A percentile compares a stretch with the other conserved stretches of the same genome.
Evolutionary conservation across 2,329 filamentous ascomycete species (phyloP).

Genomic region (Colletotrichum somersetense): DNA sequence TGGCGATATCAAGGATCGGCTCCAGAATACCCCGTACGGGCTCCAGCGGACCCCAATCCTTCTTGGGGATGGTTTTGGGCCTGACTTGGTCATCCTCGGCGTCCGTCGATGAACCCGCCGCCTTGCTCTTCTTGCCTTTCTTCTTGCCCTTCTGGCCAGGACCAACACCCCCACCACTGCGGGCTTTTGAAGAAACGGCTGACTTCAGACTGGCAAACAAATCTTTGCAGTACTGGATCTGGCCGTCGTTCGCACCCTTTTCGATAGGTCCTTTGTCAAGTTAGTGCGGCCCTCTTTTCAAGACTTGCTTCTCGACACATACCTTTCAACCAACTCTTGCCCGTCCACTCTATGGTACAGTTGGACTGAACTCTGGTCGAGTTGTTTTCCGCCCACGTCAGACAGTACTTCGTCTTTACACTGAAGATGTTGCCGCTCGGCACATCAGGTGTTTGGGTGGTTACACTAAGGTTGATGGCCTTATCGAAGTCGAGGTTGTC

Average conservation of each 20-base stretch:
- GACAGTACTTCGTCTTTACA: slow-evolving; percentile 93
- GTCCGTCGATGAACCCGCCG: slow-evolving; percentile 59
- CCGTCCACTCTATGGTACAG: slow-evolving; percentile 94
- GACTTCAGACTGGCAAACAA: slow-evolving; percentile 80
- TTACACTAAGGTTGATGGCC: slow-evolving; percentile 82
- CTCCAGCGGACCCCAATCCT: slow-evolving; percentile 85
- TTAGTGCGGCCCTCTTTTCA: slow-evolving; percentile 47
- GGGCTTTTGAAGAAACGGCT: slow-evolving; percentile 75
- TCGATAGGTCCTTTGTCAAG: slow-evolving; percentile 83
- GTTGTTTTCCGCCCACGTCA: slow-evolving; percentile 92
- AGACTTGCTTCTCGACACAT: slow-evolving; percentile 47
- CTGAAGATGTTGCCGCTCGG: slow-evolving; percentile 92
- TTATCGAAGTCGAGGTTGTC: slow-evolving; percentile 90
- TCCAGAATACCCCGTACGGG: slow-evolving; percentile 78
- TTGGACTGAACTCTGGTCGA: slow-evolving; percentile 87
- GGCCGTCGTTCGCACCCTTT: slow-evolving; percentile 93
- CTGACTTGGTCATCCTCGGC: slow-evolving; percentile 55
- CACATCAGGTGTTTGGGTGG: slow-evolving; percentile 93
- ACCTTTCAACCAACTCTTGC: slow-evolving; percentile 99
- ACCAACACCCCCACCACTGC: slow-evolving; percentile 61
- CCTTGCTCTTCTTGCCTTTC: slow-evolving; percentile 67
- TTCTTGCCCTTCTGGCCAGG: slow-evolving; percentile 69
- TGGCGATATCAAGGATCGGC: slow-evolving; percentile 76
- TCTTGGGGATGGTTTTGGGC: slow-evolving; percentile 57
- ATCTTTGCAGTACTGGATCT: slow-evolving; percentile 84